Conservation (phyloP, 331 rosid species). For the Acacia pycnantha region DNA sequence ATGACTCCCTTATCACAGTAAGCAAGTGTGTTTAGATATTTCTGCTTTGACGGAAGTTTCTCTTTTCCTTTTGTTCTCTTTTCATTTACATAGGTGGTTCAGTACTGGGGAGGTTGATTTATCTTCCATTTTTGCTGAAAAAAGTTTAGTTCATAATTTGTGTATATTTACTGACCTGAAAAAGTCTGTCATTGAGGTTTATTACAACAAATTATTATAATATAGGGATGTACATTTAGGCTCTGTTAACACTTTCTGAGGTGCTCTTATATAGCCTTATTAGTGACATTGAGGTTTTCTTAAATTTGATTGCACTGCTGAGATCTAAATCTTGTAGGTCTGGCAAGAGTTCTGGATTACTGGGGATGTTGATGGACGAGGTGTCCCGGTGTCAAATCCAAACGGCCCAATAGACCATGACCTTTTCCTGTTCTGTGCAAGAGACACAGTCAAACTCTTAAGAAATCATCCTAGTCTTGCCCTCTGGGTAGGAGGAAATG, state of each 20-base stretch:
- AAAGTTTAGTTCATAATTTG: neutral
- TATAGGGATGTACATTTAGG: neutral
- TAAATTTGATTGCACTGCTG: conserved; percentile 26
- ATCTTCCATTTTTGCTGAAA: neutral
- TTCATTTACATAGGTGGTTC: neutral
- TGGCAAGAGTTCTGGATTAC: conserved; percentile 99
- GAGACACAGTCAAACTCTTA: conserved; percentile 93
- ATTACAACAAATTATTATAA: neutral
- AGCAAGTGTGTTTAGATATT: neutral
- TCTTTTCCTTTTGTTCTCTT: neutral
- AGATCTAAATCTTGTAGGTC: conserved; percentile 53
- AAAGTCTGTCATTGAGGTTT: conserved; percentile 7
- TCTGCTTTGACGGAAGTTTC: neutral
- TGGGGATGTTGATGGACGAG: conserved; percentile 95
- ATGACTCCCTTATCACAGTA: neutral
- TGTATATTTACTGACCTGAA: conserved; percentile 5
- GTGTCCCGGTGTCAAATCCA: conserved; percentile 79
- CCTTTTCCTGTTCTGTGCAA: conserved; percentile 85
- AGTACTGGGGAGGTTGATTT: neutral
- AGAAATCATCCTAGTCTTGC: conserved; percentile 94
- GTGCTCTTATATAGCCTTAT: conserved; percentile 13
- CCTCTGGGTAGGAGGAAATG: conserved; percentile 98
- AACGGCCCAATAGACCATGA: conserved; percentile 89
- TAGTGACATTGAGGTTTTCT: conserved; percentile 10
- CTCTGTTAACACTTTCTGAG: conserved; percentile 7